Percentiles rank a stretch among this genome's conserved stretches.
These are phyloP conservation scores for Actinidia chinensis DNA, from an alignment of 179 eudicot genomes.

Conservation along the genomic window DNA sequence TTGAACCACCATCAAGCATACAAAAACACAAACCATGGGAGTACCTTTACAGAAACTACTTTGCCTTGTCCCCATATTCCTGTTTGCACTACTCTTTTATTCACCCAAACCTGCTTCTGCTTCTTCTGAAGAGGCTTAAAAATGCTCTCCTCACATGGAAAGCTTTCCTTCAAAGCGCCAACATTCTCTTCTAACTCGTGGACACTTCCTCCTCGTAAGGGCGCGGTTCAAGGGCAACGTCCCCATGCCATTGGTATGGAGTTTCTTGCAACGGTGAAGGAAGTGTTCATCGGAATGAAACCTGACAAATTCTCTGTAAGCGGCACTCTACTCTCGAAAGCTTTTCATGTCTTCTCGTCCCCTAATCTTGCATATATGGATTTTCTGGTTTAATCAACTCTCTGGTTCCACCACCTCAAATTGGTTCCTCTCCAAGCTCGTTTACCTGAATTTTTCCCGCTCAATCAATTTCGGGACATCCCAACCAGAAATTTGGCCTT, in stretches of 20 bases:
- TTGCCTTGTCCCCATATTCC: background rate
- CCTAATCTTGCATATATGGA: too few species aligned
- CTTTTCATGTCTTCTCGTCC: too few species aligned
- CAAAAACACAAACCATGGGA: background rate
- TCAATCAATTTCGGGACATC: conserved; percentile 13
- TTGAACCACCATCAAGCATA: background rate
- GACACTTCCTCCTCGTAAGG: background rate
- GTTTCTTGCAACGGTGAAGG: conserved; percentile 31
- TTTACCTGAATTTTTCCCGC: background rate
- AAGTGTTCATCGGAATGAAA: too few species aligned
- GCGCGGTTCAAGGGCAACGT: background rate
- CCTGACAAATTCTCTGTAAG: too few species aligned
- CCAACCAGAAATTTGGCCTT: conserved; percentile 15
- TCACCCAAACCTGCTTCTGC: background rate
- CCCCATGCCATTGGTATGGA: too few species aligned
- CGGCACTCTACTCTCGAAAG: too few species aligned
- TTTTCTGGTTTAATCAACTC: too few species aligned
- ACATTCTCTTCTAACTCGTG: background rate
- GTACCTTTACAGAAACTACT: background rate
- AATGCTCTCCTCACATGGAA: conserved; percentile 1
- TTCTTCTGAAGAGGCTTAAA: background rate
- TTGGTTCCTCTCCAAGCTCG: background rate
- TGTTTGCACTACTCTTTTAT: background rate
- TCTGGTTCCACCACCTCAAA: background rate
- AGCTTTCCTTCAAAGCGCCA: too few species aligned